Base-by-base conservation (phyloP, 2,329 filamentous ascomycete genomes). In the Xylaria arbuscula region DNA sequence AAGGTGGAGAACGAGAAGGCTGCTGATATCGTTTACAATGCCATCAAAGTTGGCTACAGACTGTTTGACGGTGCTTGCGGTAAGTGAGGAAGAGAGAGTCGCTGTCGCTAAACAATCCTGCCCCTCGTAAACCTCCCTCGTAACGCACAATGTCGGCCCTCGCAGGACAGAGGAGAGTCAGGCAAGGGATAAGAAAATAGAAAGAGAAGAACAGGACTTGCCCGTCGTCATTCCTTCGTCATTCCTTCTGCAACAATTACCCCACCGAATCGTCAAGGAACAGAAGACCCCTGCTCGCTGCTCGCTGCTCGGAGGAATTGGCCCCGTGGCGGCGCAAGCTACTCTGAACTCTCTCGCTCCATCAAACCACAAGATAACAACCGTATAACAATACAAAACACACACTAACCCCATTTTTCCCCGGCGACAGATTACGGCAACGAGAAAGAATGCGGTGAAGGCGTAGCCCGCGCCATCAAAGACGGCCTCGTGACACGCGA, bases 401-500 rank as follows among this genome's bases (percentile, higher is more conserved):
- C 40, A 64, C 5, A 58, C 67, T 70, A 48, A 71, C 55, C n/a
- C 19, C n/a, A 13, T 48, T 32, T 38, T 42, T n/a, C n/a, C 24
- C 8, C 40, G 17, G 10, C 24, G 22, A 13, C 76, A 92, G 92
- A 94, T 81, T 95, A 96, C 81, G 92, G 91, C 76, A 95, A 95
- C 80, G 93, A 95, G 81, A 88, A 88, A 74, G 92, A 94, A 81
- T 89, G 87, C 72, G 93, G 92, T 67, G 83, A 94, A 79, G 93
- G 93, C 76, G 86, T 95, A 55, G 88, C 90, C 68, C 91, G 91
- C 74, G 93, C 93, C 76, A 93, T 96, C 82, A 87, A 91, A 78
- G 93, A 96, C 10, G 92, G 92, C 51, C 81, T 95, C 67, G 92
- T 94, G 74, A 93, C 90, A 85, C 91, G 93, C 68, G 89, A 92